Evolutionary conservation across 2,329 filamentous ascomycete genomes (phyloP), one percentile per base, ranked within the genome.

Genomic region (Penicillium griseofulvum): DNA sequence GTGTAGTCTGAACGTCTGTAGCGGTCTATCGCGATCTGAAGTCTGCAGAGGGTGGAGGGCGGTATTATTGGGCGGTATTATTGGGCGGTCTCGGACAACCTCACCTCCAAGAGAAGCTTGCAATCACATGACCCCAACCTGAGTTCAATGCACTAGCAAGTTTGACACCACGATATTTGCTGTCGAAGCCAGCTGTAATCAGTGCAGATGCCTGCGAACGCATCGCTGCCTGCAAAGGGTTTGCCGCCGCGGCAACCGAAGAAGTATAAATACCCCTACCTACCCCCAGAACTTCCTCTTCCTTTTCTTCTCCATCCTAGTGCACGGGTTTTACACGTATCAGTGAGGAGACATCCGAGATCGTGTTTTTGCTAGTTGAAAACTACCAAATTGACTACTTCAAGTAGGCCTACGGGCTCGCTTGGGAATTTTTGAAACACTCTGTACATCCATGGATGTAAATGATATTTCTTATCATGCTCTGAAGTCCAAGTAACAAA

Each of bases 341-440:
- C 86, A 87, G 86, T 91, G 88, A 91, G 85, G 88, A 90, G 87
- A 86, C 83, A 86, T 90, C 88, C 85, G 88, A 91, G 87, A 85
- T 84, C 83, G 83, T 83, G 82, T 90, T 90, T 89, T 90, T 90
- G 88, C 88, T 90, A 89, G 87, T 89, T 90, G 87, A 89, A 89
- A 89, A 89, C 87, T 89, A 89, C 80, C 78, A 72, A 81, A 80
- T 81, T 88, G 87, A 90, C 87, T 81, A 81, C 88, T 91, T 80
- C 80, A 81, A 77, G 82, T 83, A 84, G 86, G 82, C 83, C 34
- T 37, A 81, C 80, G 79, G 81, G 82, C 80, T 82, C 83, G 83
- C 78, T 79, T 82, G 81, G 87, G 88, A 91, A 91, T 91, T 87
- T 91, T 91, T 90, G 87, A 83, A 80, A 68, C 69, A 68, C 61